Percentiles rank a stretch among this genome's conserved stretches.
phyloP scores from a whole-genome alignment of 371 early-diverging fungal species.

The Syncephalastrum contaminatum region DNA sequence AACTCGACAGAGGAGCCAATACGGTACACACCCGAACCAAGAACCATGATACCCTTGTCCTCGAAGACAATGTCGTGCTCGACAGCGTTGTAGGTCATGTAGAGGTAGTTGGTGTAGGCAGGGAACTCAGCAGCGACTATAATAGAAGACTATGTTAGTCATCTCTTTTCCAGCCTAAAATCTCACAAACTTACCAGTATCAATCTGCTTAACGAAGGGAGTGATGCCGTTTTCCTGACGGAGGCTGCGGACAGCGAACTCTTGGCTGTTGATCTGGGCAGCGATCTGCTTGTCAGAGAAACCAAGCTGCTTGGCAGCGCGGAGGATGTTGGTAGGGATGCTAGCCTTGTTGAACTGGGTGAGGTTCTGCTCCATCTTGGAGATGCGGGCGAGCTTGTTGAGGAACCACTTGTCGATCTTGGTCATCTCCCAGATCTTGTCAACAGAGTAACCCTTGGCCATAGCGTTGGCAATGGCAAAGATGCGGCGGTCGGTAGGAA shows the following conservation, averaged over 20 bases:
- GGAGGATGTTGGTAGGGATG: constrained; percentile 56
- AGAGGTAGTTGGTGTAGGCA: constrained; percentile 89
- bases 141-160: constrained; percentile 15
- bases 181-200: constrained; percentile 66
- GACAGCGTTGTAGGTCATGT: constrained; percentile 89
- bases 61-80: constrained; percentile 81
- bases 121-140: constrained; percentile 93
- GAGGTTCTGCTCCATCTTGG: constrained; percentile 60
- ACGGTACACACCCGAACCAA: constrained; percentile 96
- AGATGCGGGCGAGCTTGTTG: constrained; percentile 86
- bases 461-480: constrained; percentile 74
- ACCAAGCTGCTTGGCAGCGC: constrained; percentile 79
- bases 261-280: constrained; percentile 51
- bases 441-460: constrained; percentile 76
- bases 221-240: constrained; percentile 70
- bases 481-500: constrained; percentile 87
- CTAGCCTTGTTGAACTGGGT: constrained; percentile 36
- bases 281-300: constrained; percentile 91
- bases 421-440: constrained; percentile 83
- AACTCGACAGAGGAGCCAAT: constrained; percentile 95
- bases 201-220: constrained; percentile 90
- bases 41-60: constrained; percentile 88
- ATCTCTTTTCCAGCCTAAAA: not conserved
- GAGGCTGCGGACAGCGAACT: constrained; percentile 62
- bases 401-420: constrained; percentile 97